Percentiles rank a stretch among this genome's conserved stretches.
Evolutionary conservation across 768 basidiomycete species (phyloP).

Genomic region (Dioszegia aurantiaca): DNA sequence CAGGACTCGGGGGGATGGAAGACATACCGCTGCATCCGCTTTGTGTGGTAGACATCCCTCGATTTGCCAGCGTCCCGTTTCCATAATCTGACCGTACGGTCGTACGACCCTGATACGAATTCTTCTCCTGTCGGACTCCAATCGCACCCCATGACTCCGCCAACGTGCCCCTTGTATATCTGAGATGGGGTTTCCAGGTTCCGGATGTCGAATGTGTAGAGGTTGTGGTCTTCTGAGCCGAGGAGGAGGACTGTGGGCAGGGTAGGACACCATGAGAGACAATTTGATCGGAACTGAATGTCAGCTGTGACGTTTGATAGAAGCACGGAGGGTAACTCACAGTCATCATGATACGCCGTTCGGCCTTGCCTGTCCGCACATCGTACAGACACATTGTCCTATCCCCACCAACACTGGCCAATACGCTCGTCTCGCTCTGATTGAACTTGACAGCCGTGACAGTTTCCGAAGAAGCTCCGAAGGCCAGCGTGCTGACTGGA

Average conservation of each 20-base stretch:
- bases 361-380: constrained; percentile 92
- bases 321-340: constrained; percentile 54
- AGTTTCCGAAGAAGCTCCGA: constrained; percentile 82
- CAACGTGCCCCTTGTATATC: constrained; percentile 96
- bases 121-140: constrained; percentile 96
- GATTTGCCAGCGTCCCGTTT: constrained; percentile 74
- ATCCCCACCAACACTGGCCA: constrained; percentile 93
- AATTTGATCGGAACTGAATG: constrained; percentile 75
- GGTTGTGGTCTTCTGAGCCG: constrained; percentile 97
- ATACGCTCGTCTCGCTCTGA: constrained; percentile 83
- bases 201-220: constrained; percentile 96
- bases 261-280: constrained; percentile 92
- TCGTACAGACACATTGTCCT: constrained; percentile 95
- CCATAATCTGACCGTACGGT: constrained; percentile 91
- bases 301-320: constrained; percentile 9
- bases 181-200: constrained; percentile 76
- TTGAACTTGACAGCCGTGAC: constrained; percentile 87
- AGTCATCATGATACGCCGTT: constrained; percentile 85
- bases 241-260: constrained; percentile 86
- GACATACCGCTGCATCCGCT: constrained; percentile 91
- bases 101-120: constrained; percentile 96
- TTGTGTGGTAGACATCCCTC: constrained; percentile 93
- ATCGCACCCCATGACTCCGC: constrained; percentile 92
- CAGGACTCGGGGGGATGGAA: neutral
- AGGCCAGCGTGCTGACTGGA: constrained; percentile 79